phyloP scores from a whole-genome alignment of 306 rosid species.

The Sicyos baderoa region DNA sequence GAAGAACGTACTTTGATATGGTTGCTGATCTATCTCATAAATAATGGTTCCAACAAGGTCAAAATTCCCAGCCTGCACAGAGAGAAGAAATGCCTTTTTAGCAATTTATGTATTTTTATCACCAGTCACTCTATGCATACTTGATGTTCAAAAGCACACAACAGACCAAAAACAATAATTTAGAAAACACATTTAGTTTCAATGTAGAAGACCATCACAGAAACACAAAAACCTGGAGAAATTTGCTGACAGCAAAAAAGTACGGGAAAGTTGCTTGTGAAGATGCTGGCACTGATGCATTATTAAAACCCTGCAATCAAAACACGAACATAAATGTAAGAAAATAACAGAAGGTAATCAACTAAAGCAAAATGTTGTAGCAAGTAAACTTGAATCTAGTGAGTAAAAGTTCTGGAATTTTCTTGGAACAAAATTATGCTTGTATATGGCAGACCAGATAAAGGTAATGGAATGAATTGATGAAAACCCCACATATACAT shows the following conservation, averaged over 20 bases:
- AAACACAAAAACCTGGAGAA: slow-evolving; percentile 59
- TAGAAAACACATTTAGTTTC: neutral
- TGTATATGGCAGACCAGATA: slow-evolving; percentile 2
- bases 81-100: slow-evolving; percentile 17
- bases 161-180: neutral
- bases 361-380: slow-evolving; percentile 4
- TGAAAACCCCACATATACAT: neutral
- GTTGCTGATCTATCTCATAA: slow-evolving; percentile 78
- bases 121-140: too few species aligned
- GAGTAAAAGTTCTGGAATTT: neutral
- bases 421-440: slow-evolving; percentile 6
- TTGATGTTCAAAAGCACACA: neutral
- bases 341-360: neutral
- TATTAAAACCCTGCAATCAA: slow-evolving; percentile 56
- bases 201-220: neutral
- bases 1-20: slow-evolving; percentile 71
- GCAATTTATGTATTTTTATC: neutral
- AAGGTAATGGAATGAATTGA: neutral
- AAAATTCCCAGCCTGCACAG: slow-evolving; percentile 72
- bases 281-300: slow-evolving; percentile 64
- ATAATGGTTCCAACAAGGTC: slow-evolving; percentile 77
- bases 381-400: too few species aligned
- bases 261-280: slow-evolving; percentile 87
- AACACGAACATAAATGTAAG: slow-evolving; percentile 20
- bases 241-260: slow-evolving; percentile 77